Base-by-base conservation (phyloP, 2,329 filamentous ascomycete genomes). In the Fusarium protoensiforme region DNA sequence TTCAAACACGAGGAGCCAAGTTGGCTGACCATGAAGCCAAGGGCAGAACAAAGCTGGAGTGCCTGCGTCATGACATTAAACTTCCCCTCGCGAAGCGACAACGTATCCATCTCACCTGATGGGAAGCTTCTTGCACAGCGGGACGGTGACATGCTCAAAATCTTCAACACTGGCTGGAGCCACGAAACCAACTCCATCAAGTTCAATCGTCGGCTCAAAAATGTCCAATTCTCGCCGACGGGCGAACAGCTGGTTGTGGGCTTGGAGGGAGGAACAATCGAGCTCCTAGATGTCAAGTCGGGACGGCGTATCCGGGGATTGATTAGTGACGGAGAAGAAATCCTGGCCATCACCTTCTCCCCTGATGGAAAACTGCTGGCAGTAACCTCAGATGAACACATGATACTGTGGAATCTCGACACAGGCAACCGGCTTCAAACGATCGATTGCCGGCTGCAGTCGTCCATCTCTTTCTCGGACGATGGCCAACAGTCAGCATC, bases 1-100 rank as follows among this genome's bases (percentile, higher is more conserved):
- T 68, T 62, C 18, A 4, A 0, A 7, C 20, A 53, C 5, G 64
- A 70, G 3, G 24, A 53, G 14, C 68, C 68, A 6, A n/a, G 24
- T 9, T 68, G 65, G 68, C 59, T 70, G 1, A 0, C 2, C 0
- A 20, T 10, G 22, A 57, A 39, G 24, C 64, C 58, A 2, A 20
- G 20, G 2, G 7, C 33, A 22, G 29, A 33, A 3, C 4, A 7
- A 2, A 3, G 10, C 14, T 70, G 65, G 68, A 18, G 36, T 22
- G 2, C 39, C 1, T 57, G 54, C n/a, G n/a, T n/a, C n/a, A n/a
- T n/a, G n/a, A n/a, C n/a, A n/a, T n/a, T n/a, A n/a, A n/a, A n/a
- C n/a, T n/a, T n/a, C n/a, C n/a, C n/a, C n/a, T n/a, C n/a, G n/a
- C n/a, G n/a, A n/a, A n/a, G n/a, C n/a, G n/a, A n/a, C n/a, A n/a